Conservation (phyloP, 495 filamentous ascomycete genomes). For the Friedmanniomyces endolithicus region DNA sequence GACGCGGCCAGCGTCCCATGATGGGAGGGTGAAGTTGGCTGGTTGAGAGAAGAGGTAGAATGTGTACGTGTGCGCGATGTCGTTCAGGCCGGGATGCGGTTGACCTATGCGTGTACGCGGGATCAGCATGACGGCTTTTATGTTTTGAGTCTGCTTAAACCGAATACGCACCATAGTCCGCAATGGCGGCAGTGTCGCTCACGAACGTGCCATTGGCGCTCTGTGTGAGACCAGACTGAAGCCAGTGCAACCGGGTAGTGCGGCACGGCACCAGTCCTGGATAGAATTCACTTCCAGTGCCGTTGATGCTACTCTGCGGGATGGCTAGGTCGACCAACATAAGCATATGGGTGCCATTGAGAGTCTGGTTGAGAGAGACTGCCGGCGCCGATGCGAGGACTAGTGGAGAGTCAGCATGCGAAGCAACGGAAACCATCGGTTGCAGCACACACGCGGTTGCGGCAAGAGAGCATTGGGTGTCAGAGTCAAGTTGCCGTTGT, state of each 20-base stretch:
- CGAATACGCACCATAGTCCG: neutral
- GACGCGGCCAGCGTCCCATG: conserved; percentile 1
- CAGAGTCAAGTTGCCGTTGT: neutral
- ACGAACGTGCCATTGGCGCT: neutral
- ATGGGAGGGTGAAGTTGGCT: conserved; percentile 2
- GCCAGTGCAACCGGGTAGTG: conserved; percentile 2
- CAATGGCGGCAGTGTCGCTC: neutral
- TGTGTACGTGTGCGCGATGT: conserved; percentile 4
- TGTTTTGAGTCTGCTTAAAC: too few relatives aligned
- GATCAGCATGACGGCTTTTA: too few relatives aligned
- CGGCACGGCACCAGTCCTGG: neutral
- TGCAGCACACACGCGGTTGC: neutral
- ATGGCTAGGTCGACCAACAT: neutral
- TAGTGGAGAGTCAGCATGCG: neutral
- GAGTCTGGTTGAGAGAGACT: neutral
- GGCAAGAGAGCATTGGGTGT: conserved; percentile 4
- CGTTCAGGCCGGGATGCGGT: conserved; percentile 1
- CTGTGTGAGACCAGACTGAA: neutral
- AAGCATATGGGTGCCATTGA: conserved; percentile 5
- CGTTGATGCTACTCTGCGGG: neutral
- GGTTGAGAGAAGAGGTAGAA: conserved; percentile 5
- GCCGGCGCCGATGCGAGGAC: neutral
- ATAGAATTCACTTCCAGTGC: neutral
- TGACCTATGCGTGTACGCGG: too few relatives aligned
- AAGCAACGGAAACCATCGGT: neutral